phyloP scores from a whole-genome alignment of 1,284 basidiomycete species.

The Marasmius sp. region DNA sequence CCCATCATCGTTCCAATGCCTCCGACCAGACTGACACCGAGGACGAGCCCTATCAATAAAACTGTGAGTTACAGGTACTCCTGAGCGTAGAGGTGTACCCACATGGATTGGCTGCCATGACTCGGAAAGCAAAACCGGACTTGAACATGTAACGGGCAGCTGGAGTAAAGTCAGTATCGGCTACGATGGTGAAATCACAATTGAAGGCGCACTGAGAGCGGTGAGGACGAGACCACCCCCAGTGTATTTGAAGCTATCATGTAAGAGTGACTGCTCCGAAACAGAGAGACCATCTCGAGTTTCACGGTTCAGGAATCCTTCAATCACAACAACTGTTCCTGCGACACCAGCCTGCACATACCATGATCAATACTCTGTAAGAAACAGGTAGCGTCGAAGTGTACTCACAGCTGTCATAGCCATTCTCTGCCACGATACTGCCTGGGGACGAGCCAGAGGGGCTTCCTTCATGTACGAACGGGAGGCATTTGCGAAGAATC shows the following conservation, averaged over 20 bases:
- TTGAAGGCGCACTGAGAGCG: constrained; percentile 40
- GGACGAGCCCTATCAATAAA: constrained; percentile 63
- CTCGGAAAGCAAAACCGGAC: constrained; percentile 70
- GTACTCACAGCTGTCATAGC: constrained; percentile 41
- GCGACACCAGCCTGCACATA: constrained; percentile 60
- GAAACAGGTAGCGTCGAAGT: background rate
- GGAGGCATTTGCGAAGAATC: constrained; percentile 9
- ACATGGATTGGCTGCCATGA: constrained; percentile 90
- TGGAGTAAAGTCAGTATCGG: background rate
- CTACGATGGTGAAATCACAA: background rate
- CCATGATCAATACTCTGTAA: background rate
- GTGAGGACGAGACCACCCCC: constrained; percentile 80
- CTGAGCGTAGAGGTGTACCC: constrained; percentile 20
- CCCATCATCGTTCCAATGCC: constrained; percentile 81
- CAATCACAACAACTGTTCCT: constrained; percentile 62
- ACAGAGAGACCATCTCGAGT: constrained; percentile 66
- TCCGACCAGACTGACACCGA: constrained; percentile 80
- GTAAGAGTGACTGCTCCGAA: constrained; percentile 70
- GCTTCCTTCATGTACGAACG: constrained; percentile 32
- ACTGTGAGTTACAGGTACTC: constrained; percentile 2
- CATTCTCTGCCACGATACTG: constrained; percentile 41
- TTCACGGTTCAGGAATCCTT: constrained; percentile 75
- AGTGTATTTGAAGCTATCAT: constrained; percentile 85
- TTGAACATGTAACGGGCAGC: constrained; percentile 80
- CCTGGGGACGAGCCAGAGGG: constrained; percentile 28